A percentile compares a stretch with the other conserved stretches of the same genome.
These are phyloP conservation scores for Albugo candida DNA, from an alignment of 352 stramenopile species.

Conservation along the genomic window DNA sequence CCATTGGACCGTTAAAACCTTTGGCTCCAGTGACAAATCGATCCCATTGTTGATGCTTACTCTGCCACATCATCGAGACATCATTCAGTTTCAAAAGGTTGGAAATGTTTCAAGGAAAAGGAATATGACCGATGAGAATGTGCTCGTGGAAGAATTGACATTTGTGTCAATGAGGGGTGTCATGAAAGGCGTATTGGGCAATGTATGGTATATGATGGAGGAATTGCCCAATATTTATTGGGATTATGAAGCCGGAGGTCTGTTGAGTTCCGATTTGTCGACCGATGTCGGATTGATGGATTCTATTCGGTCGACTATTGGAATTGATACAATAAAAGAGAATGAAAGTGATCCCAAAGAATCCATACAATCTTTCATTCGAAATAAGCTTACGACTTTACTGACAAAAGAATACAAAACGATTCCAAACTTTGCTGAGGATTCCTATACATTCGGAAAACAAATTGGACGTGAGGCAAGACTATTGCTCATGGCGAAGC, in stretches of 20 bases:
- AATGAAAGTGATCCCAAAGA: conserved; percentile 7
- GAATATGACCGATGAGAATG: conserved; percentile 8
- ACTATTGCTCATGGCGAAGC: conserved; percentile 55
- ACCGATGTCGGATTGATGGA: too few species aligned
- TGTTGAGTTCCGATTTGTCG: conserved; percentile 13
- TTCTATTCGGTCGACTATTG: conserved; percentile 8
- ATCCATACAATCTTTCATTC: conserved; percentile 15
- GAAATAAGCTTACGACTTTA: conserved; percentile 18
- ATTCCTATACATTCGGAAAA: conserved; percentile 72
- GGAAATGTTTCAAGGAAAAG: background rate
- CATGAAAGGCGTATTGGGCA: conserved; percentile 43
- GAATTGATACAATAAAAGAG: conserved; percentile 12
- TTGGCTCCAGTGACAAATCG: conserved; percentile 6
- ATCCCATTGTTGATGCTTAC: conserved; percentile 38
- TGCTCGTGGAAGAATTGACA: conserved; percentile 18
- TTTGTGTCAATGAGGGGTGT: conserved; percentile 59
- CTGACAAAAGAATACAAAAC: conserved; percentile 29
- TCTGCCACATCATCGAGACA: conserved; percentile 50
- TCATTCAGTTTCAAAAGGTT: conserved; percentile 9
- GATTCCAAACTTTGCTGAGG: conserved; percentile 22
- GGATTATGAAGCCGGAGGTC: conserved; percentile 34
- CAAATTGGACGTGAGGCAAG: conserved; percentile 49
- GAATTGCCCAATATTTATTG: conserved; percentile 30
- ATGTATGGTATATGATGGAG: conserved; percentile 46
- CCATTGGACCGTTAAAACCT: conserved; percentile 35